A percentile compares a stretch with the other conserved stretches of the same genome.
These are phyloP conservation scores for Penicillium sp. DNA, from an alignment of 2,329 filamentous ascomycete genomes.

Conservation along the genomic window DNA sequence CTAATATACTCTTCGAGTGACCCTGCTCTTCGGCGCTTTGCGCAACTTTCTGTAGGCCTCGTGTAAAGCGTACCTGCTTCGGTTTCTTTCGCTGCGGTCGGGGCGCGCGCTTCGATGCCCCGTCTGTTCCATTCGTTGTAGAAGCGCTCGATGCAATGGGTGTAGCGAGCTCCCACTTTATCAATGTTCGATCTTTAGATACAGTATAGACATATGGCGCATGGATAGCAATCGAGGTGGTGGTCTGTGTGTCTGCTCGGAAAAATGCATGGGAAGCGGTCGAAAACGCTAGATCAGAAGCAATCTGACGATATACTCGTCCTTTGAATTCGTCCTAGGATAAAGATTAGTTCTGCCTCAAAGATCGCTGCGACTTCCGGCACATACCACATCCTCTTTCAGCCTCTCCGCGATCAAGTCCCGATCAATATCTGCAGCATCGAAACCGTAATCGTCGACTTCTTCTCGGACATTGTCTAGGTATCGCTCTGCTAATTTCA, in stretches of 20 bases:
- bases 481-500: constrained; percentile 89
- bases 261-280: constrained; percentile 73
- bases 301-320: constrained; percentile 81
- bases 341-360: constrained; percentile 22
- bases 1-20: constrained; percentile 79
- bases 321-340: constrained; percentile 79
- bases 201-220: constrained; percentile 85
- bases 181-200: constrained; percentile 80
- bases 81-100: constrained; percentile 49
- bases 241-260: constrained; percentile 75
- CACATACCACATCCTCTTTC: constrained; percentile 78
- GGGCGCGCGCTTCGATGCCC: constrained; percentile 65
- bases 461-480: constrained; percentile 87
- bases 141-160: constrained; percentile 31
- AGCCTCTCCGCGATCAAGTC: constrained; percentile 90
- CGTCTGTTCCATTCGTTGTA: constrained; percentile 66
- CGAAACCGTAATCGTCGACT: constrained; percentile 83
- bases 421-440: constrained; percentile 89
- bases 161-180: constrained; percentile 83
- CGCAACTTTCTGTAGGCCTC: constrained; percentile 47
- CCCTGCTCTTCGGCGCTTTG: constrained; percentile 62
- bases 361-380: background rate
- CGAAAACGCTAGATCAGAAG: constrained; percentile 71
- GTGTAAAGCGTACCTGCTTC: constrained; percentile 55
- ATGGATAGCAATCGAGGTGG: constrained; percentile 80